phyloP scores from a whole-genome alignment of 2,329 filamentous ascomycete genomes.

The Chaetomiaceae sp. region DNA sequence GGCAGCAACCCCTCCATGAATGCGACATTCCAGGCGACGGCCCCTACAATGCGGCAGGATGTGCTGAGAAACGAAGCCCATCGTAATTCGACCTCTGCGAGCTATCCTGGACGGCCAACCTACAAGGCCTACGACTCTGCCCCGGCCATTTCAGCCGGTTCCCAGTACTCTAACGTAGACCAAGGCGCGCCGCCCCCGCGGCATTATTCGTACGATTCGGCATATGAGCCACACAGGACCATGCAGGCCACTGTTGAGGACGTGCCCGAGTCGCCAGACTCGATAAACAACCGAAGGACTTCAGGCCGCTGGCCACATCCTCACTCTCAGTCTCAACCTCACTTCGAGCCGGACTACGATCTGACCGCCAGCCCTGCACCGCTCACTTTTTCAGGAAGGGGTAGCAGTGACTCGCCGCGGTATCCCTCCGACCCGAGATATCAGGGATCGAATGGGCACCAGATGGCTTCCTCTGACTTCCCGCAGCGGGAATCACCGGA shows the following conservation, averaged over 20 bases:
- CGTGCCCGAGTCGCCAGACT: conserved; percentile 50
- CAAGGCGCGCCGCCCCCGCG: conserved; percentile 39
- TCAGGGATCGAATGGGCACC: conserved; percentile 31
- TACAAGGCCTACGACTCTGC: conserved; percentile 51
- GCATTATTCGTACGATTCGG: conserved; percentile 49
- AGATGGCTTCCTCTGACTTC: conserved; percentile 17
- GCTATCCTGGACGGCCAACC: conserved; percentile 50
- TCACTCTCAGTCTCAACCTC: conserved; percentile 17
- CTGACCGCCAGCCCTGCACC: conserved; percentile 41
- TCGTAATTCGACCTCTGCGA: conserved; percentile 43
- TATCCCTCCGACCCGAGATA: conserved; percentile 19
- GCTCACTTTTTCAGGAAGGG: conserved; percentile 39
- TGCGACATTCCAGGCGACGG: conserved; percentile 37
- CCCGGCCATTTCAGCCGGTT: conserved; percentile 33
- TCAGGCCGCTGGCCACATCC: conserved; percentile 25
- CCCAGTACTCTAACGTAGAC: conserved; percentile 33
- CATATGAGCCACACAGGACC: conserved; percentile 45
- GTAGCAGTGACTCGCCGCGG: conserved; percentile 27
- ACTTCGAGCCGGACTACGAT: conserved; percentile 36
- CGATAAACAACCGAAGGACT: conserved; percentile 28
- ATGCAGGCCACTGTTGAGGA: conserved; percentile 64
- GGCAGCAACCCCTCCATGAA: conserved; percentile 43
- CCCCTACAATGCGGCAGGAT: conserved; percentile 53
- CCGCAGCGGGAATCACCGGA: conserved; percentile 24
- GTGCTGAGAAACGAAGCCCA: conserved; percentile 56